A percentile compares a stretch with the other conserved stretches of the same genome.
Conservation (phyloP, 345 rosid species). For the Hypericum perforatum region DNA sequence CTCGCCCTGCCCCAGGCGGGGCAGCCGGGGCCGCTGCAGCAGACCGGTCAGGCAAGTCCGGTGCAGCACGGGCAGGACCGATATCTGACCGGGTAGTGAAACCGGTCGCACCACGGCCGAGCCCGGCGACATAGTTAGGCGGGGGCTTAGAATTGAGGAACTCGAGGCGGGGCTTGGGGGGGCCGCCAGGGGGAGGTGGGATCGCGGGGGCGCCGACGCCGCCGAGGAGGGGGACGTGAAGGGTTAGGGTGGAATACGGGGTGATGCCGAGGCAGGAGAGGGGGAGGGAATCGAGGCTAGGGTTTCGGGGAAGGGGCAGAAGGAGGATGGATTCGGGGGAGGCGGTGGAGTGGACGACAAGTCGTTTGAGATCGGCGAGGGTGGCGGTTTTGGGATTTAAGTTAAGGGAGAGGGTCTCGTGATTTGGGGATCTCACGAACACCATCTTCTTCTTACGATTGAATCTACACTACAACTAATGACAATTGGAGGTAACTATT, state of each 20-base stretch:
- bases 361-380: constrained; percentile 35
- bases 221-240: constrained; percentile 47
- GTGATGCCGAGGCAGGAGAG: constrained; percentile 45
- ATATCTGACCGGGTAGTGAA: constrained; percentile 97
- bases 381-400: constrained; percentile 47
- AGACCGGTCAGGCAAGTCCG: constrained; percentile 75
- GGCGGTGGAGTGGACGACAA: constrained; percentile 23
- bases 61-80: constrained; percentile 93
- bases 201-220: constrained; percentile 19
- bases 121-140: constrained; percentile 81
- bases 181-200: constrained; percentile 21
- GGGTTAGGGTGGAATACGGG: constrained; percentile 38
- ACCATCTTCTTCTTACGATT: constrained; percentile 43
- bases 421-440: constrained; percentile 41
- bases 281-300: constrained; percentile 5
- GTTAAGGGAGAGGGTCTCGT: constrained; percentile 36
- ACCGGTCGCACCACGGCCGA: constrained; percentile 95
- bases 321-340: constrained; percentile 30
- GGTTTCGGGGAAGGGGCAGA: constrained; percentile 6
- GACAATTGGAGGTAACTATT: too few species aligned
- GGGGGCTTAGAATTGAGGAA: constrained; percentile 83
- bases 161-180: constrained; percentile 70
- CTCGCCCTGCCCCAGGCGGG: constrained; percentile 46
- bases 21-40: constrained; percentile 43
- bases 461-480: too few species aligned